Evolutionary conservation across 2,329 filamentous ascomycete species (phyloP).

Genomic region (Xylariaceae sp.): DNA sequence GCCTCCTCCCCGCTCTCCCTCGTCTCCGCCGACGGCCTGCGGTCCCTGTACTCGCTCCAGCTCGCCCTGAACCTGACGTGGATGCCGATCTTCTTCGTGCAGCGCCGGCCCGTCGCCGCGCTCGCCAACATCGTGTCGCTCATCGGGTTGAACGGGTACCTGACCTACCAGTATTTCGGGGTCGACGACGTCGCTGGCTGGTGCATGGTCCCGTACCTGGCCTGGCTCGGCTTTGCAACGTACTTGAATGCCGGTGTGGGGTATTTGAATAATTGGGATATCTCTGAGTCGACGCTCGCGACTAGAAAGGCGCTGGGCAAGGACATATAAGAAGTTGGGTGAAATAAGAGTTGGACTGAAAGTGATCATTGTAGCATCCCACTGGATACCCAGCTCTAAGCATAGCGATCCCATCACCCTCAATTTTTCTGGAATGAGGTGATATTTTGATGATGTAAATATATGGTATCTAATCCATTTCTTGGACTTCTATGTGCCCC

Average conservation of each 20-base stretch:
- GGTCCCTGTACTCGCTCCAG: constrained; percentile 87
- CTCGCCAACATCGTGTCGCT: constrained; percentile 77
- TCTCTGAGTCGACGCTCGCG: constrained; percentile 45
- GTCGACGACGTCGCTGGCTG: constrained; percentile 76
- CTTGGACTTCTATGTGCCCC: constrained; percentile 15
- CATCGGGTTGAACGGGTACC: constrained; percentile 72
- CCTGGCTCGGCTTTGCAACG: constrained; percentile 85
- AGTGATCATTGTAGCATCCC: constrained; percentile 4
- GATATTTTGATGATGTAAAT: neutral
- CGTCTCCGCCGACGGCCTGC: constrained; percentile 56
- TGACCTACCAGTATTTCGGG: constrained; percentile 77
- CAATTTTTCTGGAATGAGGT: too few species aligned
- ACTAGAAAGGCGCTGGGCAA: constrained; percentile 41
- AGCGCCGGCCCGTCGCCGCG: constrained; percentile 74
- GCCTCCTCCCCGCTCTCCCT: constrained; percentile 62
- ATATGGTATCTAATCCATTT: neutral
- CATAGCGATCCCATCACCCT: too few species aligned
- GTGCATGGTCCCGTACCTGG: constrained; percentile 80
- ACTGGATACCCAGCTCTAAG: constrained; percentile 13
- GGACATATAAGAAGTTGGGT: constrained; percentile 25
- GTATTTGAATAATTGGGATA: constrained; percentile 71
- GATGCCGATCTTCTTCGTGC: constrained; percentile 93
- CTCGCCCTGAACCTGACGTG: constrained; percentile 84
- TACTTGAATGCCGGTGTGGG: constrained; percentile 78
- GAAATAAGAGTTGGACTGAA: neutral